Evolutionary conservation across 805 yeast genomes (phyloP), one percentile per base, ranked within the genome.

Genomic region (Jamesozyma jinghongensis): DNA sequence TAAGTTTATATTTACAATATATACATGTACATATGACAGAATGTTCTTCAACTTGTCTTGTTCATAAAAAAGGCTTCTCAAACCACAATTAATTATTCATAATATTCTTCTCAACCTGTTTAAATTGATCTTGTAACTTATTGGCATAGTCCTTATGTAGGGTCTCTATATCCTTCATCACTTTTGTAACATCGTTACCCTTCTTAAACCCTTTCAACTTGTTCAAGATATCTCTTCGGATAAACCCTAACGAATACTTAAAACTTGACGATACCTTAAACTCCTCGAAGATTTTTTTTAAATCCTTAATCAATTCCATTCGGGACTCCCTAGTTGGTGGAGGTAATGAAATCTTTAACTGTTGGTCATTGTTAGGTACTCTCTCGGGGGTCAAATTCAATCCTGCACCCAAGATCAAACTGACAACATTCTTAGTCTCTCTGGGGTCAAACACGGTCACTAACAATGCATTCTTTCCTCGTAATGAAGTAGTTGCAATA

Each of bases 371-470:
- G 40, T 74, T 67, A 1, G 84, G 75, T 44, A 85, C 88, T 18
- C 68, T 69, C 55, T 82, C 88, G 1, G 97, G 95, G 44, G 80
- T 85, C 69, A 90, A 62, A 53, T 84, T 83, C 56, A 85, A 63
- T 8, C 75, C 74, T 0, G 88, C 69, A 1, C 74, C 81, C 44
- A 85, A 59, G 16, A 90, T 77, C 0, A 88, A 71, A 39, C 86
- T 78, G 22, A 82, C 71, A 22, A 90, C 74, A 45, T 74, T 70
- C 51, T 85, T 81, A 31, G 77, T 71, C 49, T 84, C 73, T 38
- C 70, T 71, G 5, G 95, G 94, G 54, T 90, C 96, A 60, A 81
- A 90, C 2, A 87, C 88, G 0, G 95, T 86, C n/a, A 90, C 75
- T 26, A 74, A 62, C 39, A 85, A 67, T 49, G 76, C 70, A 51